Evolutionary conservation across 2,329 filamentous ascomycete genomes (phyloP), one percentile per base, ranked within the genome.

Genomic region (Aspergillus novofumigatus): DNA sequence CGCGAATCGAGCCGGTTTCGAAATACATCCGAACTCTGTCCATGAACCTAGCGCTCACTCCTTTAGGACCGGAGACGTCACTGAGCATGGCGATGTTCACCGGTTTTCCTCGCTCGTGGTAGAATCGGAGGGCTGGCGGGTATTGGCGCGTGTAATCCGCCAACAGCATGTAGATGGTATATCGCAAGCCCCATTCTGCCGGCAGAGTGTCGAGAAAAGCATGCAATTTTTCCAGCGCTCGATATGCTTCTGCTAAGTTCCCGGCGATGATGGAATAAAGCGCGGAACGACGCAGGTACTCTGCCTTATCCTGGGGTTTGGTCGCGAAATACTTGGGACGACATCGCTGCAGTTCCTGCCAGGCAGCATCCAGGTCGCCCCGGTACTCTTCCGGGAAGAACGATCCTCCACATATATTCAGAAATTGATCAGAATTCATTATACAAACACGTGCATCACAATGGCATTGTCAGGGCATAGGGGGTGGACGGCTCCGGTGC

Each of bases 141-240:
- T 57, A 65, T 29, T 63, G 65, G 38, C 65, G 58, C 23, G 56
- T 62, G 51, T 61, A 62, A 26, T 67, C 62, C 25, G 58, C 59
- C 2, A 65, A 53, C 6, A 57, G 28, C 21, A 57, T 62, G 45
- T 62, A 63, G 20, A 62, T 62, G 8, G 61, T 58, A 47, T 64
- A 66, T 20, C 63, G 61, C 42, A 65, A 38, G n/a, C 65, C 65
- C 65, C 65, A 67, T 61, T 65, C 63, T 51, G 55, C 54, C 9
- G 62, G 44, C 35, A 64, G 20, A 42, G 56, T 29, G 17, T 56
- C 55, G 2, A 67, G 57, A 21, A 64, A 28, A 2, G 14, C 47
- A 23, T 64, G 48, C 1, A 65, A 47, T 5, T 53, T 21, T 1
- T 45, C 45, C 1, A 67, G 52, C 14, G 54, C 54, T 10, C 50